Percentiles rank a stretch among this genome's conserved stretches.
phyloP scores from a whole-genome alignment of 2,329 filamentous ascomycete genomes.

The Aspergillus sclerotialis region DNA sequence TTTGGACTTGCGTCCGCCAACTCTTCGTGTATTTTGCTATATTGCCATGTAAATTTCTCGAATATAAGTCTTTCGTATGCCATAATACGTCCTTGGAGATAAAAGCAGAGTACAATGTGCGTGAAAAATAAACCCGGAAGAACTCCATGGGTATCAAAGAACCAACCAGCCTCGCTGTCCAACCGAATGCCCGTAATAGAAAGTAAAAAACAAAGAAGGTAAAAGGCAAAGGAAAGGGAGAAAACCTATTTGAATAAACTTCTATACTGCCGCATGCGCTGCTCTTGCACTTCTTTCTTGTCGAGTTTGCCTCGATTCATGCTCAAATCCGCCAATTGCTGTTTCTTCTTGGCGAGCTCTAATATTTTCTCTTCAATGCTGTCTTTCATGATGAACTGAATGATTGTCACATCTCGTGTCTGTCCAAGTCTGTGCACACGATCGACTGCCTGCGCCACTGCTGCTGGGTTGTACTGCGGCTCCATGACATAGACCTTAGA shows the following conservation, averaged over 20 bases:
- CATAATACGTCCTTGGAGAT: too few relatives aligned
- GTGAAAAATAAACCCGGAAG: too few relatives aligned
- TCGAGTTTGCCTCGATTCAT: constrained; percentile 61
- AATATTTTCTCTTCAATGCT: constrained; percentile 96
- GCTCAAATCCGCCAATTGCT: constrained; percentile 78
- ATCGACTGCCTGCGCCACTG: constrained; percentile 89
- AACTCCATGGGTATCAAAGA: too few relatives aligned
- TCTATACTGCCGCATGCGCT: constrained; percentile 56
- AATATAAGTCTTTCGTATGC: too few relatives aligned
- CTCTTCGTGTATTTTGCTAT: too few relatives aligned
- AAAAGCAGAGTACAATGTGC: too few relatives aligned
- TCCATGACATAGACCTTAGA: constrained; percentile 96
- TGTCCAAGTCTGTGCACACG: constrained; percentile 89
- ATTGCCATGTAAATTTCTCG: too few relatives aligned
- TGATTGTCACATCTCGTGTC: constrained; percentile 77
- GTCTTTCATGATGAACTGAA: constrained; percentile 79
- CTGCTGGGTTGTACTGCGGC: constrained; percentile 92
- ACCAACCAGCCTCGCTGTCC: too few relatives aligned
- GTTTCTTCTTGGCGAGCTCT: constrained; percentile 84
- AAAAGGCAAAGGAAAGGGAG: too few relatives aligned
- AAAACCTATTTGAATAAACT: constrained; percentile 46
- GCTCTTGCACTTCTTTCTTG: constrained; percentile 55
- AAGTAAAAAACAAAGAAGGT: too few relatives aligned
- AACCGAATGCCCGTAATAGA: too few relatives aligned
- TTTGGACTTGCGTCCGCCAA: too few relatives aligned